Percentiles rank a stretch among this genome's conserved stretches.
phyloP scores from a whole-genome alignment of 371 early-diverging fungal species.

The Smittium mucronatum region DNA sequence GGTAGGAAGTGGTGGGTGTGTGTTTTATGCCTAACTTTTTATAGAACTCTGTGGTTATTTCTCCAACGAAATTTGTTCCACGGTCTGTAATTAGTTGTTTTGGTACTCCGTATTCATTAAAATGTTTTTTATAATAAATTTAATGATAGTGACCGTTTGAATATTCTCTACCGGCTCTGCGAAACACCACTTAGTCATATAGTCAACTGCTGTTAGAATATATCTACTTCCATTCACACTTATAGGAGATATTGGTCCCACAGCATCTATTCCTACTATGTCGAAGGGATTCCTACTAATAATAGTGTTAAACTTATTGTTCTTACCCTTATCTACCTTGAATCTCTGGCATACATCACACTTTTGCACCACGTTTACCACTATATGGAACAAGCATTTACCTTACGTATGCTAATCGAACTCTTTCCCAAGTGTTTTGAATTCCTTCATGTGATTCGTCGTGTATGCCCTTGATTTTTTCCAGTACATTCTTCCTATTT shows the following conservation, averaged over 20 bases:
- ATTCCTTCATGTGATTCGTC: background rate
- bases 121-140: constrained; percentile 29
- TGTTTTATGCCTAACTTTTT: constrained; percentile 11
- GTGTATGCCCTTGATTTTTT: background rate
- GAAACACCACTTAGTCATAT: constrained; percentile 31
- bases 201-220: constrained; percentile 36
- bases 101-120: constrained; percentile 10
- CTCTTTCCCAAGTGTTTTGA: constrained; percentile 1
- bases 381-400: background rate
- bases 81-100: constrained; percentile 18
- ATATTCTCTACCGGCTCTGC: constrained; percentile 26
- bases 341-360: constrained; percentile 4
- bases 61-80: constrained; percentile 25
- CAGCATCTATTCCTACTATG: constrained; percentile 10
- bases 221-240: constrained; percentile 20
- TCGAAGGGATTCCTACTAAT: background rate
- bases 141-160: constrained; percentile 18
- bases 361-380: background rate
- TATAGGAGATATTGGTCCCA: constrained; percentile 5
- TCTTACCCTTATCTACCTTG: background rate
- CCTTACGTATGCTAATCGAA: background rate
- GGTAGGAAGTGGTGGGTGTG: constrained; percentile 15
- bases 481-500: too few relatives aligned
- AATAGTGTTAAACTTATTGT: background rate
- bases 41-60: constrained; percentile 10